Percentiles rank a stretch among this genome's conserved stretches.
Evolutionary conservation across 2,329 filamentous ascomycete species (phyloP).

Genomic region (Sporothrix pallida): DNA sequence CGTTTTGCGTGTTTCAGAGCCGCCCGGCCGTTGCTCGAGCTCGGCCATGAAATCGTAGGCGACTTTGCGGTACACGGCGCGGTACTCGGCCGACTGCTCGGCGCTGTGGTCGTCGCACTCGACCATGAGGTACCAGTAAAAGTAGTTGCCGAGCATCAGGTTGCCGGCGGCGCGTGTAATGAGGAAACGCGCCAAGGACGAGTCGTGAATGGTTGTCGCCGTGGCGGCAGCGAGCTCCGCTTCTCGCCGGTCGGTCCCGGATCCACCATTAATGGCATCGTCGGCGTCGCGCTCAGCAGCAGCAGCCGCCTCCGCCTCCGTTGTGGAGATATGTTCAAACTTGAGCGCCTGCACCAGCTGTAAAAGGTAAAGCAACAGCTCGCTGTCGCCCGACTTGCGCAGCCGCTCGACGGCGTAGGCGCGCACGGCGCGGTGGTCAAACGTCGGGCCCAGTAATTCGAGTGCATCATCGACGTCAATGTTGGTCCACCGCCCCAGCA

Average conservation of each 20-base stretch:
- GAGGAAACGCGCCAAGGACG: constrained; percentile 86
- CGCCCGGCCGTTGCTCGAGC: constrained; percentile 72
- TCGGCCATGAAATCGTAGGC: constrained; percentile 96
- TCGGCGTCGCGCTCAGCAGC: not conserved
- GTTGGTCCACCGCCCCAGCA: constrained; percentile 91
- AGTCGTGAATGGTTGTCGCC: constrained; percentile 70
- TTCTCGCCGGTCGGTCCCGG: not conserved
- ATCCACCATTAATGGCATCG: not conserved
- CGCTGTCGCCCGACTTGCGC: constrained; percentile 89
- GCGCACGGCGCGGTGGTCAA: constrained; percentile 85
- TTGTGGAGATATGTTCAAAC: constrained; percentile 77
- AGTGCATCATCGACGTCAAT: constrained; percentile 97
- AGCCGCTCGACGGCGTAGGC: constrained; percentile 92
- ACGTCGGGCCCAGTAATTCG: constrained; percentile 88
- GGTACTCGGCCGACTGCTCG: constrained; percentile 72
- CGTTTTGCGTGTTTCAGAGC: constrained; percentile 74
- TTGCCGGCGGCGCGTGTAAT: constrained; percentile 87
- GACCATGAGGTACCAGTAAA: constrained; percentile 99
- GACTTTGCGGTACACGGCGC: constrained; percentile 87
- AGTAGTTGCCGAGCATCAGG: constrained; percentile 89
- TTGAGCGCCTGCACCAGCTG: constrained; percentile 96
- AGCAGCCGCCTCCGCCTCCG: constrained; percentile 50
- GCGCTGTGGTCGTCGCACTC: constrained; percentile 87
- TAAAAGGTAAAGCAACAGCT: constrained; percentile 86
- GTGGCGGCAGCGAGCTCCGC: constrained; percentile 45